Conservation (phyloP, 768 basidiomycete genomes). For the Pisolithus marmoratus region DNA sequence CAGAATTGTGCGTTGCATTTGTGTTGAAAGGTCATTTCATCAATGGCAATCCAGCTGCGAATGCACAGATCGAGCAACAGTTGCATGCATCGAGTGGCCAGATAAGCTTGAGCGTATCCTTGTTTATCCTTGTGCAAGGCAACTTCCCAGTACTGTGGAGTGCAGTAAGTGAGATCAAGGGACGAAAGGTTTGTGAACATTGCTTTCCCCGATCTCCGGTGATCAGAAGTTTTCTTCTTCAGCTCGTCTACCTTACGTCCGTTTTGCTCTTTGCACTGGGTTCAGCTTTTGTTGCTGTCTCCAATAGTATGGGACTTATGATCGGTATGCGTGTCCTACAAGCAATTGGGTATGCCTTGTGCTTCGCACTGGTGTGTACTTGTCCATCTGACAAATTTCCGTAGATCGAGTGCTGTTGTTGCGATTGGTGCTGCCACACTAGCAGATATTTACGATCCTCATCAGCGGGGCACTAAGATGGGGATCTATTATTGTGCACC, state of each 20-base stretch:
- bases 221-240: background rate
- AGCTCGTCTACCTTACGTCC: slow-evolving; percentile 55
- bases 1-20: slow-evolving; percentile 24
- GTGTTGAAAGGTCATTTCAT: background rate
- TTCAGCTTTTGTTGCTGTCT: slow-evolving; percentile 52
- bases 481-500: slow-evolving; percentile 80
- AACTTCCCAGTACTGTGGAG: slow-evolving; percentile 33
- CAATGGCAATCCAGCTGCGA: slow-evolving; percentile 48
- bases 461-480: slow-evolving; percentile 72
- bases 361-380: background rate
- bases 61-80: slow-evolving; percentile 54
- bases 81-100: slow-evolving; percentile 55
- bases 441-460: slow-evolving; percentile 74
- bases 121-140: slow-evolving; percentile 73
- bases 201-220: background rate
- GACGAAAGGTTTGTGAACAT: slow-evolving; percentile 49
- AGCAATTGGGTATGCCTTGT: slow-evolving; percentile 46
- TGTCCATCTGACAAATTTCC: background rate
- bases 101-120: slow-evolving; percentile 62
- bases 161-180: slow-evolving; percentile 48
- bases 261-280: slow-evolving; percentile 48
- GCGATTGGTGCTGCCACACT: slow-evolving; percentile 73
- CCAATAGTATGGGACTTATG: slow-evolving; percentile 49
- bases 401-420: slow-evolving; percentile 60
- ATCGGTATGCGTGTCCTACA: slow-evolving; percentile 68